Percentiles rank a stretch among this genome's conserved stretches.
Conservation (phyloP, 208 protist genomes). For the Wallacemonas sp. region DNA sequence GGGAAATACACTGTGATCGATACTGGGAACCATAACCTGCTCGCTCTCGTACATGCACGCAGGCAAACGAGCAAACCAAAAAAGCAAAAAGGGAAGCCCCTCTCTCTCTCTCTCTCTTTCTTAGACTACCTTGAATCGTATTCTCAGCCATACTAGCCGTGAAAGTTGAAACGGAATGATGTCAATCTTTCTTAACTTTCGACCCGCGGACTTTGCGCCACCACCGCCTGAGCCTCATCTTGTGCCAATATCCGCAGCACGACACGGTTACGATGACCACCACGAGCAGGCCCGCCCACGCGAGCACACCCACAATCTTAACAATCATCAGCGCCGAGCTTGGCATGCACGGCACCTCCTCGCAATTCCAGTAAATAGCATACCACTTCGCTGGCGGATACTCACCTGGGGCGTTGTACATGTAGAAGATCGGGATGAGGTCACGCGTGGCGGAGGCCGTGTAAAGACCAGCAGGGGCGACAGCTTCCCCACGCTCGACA, state of each 20-base stretch:
- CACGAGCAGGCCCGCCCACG: constrained; percentile 6
- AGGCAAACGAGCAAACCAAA: no score
- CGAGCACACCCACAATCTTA: constrained; percentile 19
- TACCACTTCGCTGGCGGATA: constrained; percentile 39
- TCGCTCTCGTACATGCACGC: no score
- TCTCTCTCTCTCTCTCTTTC: no score
- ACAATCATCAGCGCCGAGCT: constrained; percentile 33
- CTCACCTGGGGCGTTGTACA: constrained; percentile 34
- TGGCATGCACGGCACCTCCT: constrained; percentile 30
- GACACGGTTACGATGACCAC: constrained; percentile 5
- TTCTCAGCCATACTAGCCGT: no score
- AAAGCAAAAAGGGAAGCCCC: no score
- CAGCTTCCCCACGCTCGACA: background rate
- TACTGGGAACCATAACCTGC: no score
- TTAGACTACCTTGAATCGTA: no score
- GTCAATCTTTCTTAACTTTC: constrained; percentile 32
- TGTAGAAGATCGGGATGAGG: constrained; percentile 28
- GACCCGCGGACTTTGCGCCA: background rate
- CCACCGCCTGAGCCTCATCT: constrained; percentile 2
- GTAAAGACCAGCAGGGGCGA: constrained; percentile 15
- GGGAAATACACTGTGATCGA: no score
- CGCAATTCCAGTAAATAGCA: constrained; percentile 23
- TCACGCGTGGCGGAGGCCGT: constrained; percentile 8
- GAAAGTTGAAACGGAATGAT: no score
- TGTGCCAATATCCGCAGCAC: constrained; percentile 9